These are phyloP conservation scores for Ganoderma sinense DNA, from an alignment of 1,284 basidiomycete genomes.

Conservation along the genomic window DNA sequence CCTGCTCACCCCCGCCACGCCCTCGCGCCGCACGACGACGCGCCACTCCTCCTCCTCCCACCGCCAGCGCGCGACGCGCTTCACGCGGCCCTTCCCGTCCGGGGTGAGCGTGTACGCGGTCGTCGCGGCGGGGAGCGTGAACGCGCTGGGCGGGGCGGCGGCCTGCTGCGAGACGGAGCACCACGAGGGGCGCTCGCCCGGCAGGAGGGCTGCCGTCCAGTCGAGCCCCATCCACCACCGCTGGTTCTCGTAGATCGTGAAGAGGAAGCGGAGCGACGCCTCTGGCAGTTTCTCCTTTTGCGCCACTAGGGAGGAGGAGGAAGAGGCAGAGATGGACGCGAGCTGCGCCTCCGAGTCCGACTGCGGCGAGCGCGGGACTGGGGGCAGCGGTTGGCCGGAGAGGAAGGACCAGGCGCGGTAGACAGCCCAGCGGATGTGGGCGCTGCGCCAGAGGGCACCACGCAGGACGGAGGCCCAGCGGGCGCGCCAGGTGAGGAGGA, in stretches of 20 bases:
- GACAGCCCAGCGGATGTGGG: conserved; percentile 67
- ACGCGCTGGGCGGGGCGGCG: conserved; percentile 70
- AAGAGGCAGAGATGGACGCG: conserved; percentile 31
- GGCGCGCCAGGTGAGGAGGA: conserved; percentile 68
- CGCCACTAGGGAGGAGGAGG: neutral
- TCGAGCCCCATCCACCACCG: conserved; percentile 93
- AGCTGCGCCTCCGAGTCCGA: conserved; percentile 41
- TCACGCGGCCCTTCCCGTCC: conserved; percentile 59
- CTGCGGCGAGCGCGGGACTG: conserved; percentile 33
- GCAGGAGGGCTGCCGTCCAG: conserved; percentile 93
- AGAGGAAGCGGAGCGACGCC: conserved; percentile 74
- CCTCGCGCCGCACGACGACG: conserved; percentile 70
- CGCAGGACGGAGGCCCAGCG: conserved; percentile 67
- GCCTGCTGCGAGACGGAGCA: conserved; percentile 66
- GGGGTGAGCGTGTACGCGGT: conserved; percentile 60
- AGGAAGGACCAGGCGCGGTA: conserved; percentile 58
- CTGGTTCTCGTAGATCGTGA: conserved; percentile 93
- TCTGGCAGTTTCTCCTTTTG: conserved; percentile 19
- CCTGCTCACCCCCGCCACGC: conserved; percentile 49
- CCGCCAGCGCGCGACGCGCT: conserved; percentile 80
- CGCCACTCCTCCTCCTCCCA: conserved; percentile 93
- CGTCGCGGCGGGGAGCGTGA: conserved; percentile 60
- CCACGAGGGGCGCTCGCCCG: conserved; percentile 92
- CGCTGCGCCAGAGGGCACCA: conserved; percentile 65
- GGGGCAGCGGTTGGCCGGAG: conserved; percentile 60